Percentiles rank a stretch among this genome's conserved stretches.
These are phyloP conservation scores for Hypoxylon sp. DNA, from an alignment of 2,329 filamentous ascomycete genomes.

Conservation along the genomic window DNA sequence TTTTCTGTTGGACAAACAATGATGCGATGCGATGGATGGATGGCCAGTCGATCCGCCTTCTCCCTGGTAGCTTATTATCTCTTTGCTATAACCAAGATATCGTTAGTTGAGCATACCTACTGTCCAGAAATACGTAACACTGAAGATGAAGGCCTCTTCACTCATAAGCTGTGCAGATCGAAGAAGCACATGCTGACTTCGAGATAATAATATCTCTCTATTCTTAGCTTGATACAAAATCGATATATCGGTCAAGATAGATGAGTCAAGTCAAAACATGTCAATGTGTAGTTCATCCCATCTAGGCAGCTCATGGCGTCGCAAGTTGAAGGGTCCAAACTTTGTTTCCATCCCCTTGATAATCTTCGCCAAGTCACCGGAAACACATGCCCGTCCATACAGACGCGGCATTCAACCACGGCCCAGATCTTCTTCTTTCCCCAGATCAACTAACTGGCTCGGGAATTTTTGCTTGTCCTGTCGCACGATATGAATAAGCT, in stretches of 20 bases:
- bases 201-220: no score
- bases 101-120: no score
- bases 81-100: no score
- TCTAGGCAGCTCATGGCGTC: conserved; percentile 24
- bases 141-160: background rate
- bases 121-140: no score
- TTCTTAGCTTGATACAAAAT: conserved; percentile 4
- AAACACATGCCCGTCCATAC: conserved; percentile 4
- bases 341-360: conserved; percentile 26
- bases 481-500: conserved; percentile 5
- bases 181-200: no score
- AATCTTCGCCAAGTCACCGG: conserved; percentile 11
- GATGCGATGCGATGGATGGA: no score
- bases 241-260: conserved; percentile 4
- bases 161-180: background rate
- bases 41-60: conserved; percentile 10
- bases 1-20: conserved; percentile 4
- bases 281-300: conserved; percentile 12
- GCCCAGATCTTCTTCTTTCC: conserved; percentile 25
- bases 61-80: no score
- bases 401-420: conserved; percentile 9
- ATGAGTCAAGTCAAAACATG: conserved; percentile 1
- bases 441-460: conserved; percentile 23
- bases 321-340: conserved; percentile 11
- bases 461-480: conserved; percentile 2